Base-by-base conservation (phyloP, 2,329 filamentous ascomycete species). In the Colletotrichum horii region DNA sequence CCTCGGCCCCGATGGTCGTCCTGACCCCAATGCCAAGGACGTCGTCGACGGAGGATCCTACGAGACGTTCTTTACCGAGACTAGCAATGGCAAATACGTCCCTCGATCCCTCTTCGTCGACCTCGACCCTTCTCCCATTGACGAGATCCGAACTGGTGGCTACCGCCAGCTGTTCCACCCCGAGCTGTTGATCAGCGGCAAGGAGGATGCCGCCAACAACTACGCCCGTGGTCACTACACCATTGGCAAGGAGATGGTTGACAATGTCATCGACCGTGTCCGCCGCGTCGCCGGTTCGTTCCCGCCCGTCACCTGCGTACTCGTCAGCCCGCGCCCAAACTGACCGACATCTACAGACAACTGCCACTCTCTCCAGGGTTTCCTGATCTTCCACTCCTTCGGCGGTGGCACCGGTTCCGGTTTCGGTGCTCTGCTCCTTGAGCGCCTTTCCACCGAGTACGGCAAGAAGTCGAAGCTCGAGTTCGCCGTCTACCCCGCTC, bases 381-480 rank as follows among this genome's bases (percentile, higher is more conserved):
- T 94, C 88, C 86, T 94, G 74, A 91, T 94, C 84, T 94, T 94
- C 89, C 93, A 94, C 88, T 94, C 93, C 15, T 94, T 94, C 78
- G 93, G 93, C 80, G 93, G 93, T 81, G 93, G 93, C 84, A 94
- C 93, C 76, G 93, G 93, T 77, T 94, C 93, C 79, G 93, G 93
- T 79, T 94, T 94, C 83, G 93, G 93, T 81, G 92, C 93, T 77
- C 92, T 94, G 60, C 88, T 94, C 78, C 90, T 94, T 55, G 93
- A 94, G 88, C 93, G 92, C 78, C 91, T 94, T 71, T 90, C 93
- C n/a, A 91, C 91, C 79, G 93, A 94, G 85, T 94, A 93, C 80
- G 92, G 91, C 86, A 94, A 94, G 90, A 94, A 94, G 89, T 93
- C 90, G 85, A 94, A 94, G 90, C 92, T 94, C 76, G 93, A 94